Base-by-base conservation (phyloP, 228 moss, liverwort and hornwort genomes). In the Sphagnum magellanicum region DNA sequence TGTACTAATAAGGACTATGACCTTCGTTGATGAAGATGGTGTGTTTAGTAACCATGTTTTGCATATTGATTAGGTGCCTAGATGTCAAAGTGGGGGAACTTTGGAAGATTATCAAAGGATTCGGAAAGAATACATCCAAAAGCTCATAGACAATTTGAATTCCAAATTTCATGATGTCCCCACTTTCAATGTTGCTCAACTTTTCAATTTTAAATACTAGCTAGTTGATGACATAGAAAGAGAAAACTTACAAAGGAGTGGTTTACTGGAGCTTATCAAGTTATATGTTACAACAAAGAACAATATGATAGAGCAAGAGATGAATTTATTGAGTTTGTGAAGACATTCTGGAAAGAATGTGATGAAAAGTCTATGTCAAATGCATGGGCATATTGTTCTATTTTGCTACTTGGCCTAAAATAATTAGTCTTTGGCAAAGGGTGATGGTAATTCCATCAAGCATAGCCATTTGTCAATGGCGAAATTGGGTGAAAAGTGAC, bases 111-210 rank as follows among this genome's bases (percentile, higher is more conserved):
- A 11, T 53, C 11, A 6, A 53, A 53, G 53, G 53, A 53, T 53
- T 53, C 6, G 53, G 11, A 53, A 53, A 53, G 53, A 53, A 6
- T 53, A 53, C 53, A 53, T 53, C 11, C 53, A 53, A 11, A 11
- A 6, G 6, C 53, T 53, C 53, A 6, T 53, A 6, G 61, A 62
- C 61, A 62, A 62, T 17, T 17, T 62, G 61, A 6, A 62, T 15
- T 62, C 61, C 6, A 6, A n/a, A 17, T 62, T 62, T n/a, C 61
- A 5, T 62, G n/a, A 15, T 15, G 15, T 62, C 16, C 6, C 61
- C 16, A 62, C 61, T 62, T 62, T 62, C 15, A 62, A 62, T 62
- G 61, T 62, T 62, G 61, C 61, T 62, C 61, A n/a, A 6, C 15
- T 62, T n/a, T 62, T 62, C 16, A 62, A n/a, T 62, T n/a, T n/a